Evolutionary conservation across 177 flowering plant genomes (phyloP).

Genomic region (Vitis hybrid): DNA sequence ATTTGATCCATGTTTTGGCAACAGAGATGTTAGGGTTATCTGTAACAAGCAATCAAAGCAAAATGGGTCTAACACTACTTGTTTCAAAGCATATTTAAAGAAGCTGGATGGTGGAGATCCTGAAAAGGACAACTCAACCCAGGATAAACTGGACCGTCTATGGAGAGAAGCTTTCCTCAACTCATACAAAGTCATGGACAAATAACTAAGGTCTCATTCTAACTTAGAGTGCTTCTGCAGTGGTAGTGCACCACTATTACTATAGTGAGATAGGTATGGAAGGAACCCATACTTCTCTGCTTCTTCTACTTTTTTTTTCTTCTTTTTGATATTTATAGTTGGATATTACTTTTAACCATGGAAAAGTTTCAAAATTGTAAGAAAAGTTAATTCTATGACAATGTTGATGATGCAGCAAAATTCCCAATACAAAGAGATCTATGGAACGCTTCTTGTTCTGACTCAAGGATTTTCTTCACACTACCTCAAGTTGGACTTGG

Average conservation of each 20-base stretch:
- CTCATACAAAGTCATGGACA: slow-evolving; percentile 87
- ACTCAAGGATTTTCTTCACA: too few relatives aligned
- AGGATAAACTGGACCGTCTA: slow-evolving; percentile 41
- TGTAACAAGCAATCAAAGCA: slow-evolving; percentile 27
- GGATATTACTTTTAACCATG: too few relatives aligned
- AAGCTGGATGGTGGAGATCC: slow-evolving; percentile 42
- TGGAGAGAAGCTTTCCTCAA: slow-evolving; percentile 88
- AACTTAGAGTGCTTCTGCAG: slow-evolving; percentile 93
- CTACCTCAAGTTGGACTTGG: slow-evolving; percentile 49
- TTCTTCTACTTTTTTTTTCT: not conserved
- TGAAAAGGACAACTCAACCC: slow-evolving; percentile 42
- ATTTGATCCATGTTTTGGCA: too few relatives aligned
- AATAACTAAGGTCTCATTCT: slow-evolving; percentile 81
- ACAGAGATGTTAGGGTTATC: too few relatives aligned
- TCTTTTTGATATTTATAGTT: not conserved
- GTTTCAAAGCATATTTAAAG: slow-evolving; percentile 43
- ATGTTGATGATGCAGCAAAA: too few relatives aligned
- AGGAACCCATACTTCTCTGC: not conserved
- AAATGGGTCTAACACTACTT: slow-evolving; percentile 36
- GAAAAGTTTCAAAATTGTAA: too few relatives aligned
- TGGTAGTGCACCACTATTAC: slow-evolving; percentile 89
- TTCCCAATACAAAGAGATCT: too few relatives aligned
- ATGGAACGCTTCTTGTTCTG: too few relatives aligned
- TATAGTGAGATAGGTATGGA: slow-evolving; percentile 76
- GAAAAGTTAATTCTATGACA: too few relatives aligned